Conservation (phyloP, 2,329 filamentous ascomycete species). For the Xylaria sp. region DNA sequence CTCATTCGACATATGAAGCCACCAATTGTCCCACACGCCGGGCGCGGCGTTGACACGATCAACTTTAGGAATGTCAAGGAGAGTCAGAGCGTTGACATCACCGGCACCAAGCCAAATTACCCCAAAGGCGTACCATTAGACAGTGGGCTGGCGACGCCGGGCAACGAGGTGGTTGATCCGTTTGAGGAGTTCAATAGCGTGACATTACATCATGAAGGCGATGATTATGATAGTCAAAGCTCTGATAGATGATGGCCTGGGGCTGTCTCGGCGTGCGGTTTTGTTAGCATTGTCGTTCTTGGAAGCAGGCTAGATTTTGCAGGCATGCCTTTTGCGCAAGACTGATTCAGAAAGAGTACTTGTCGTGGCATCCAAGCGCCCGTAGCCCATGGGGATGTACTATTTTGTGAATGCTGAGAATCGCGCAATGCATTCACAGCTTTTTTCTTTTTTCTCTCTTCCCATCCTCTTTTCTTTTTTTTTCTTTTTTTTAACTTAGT, state of each 20-base stretch:
- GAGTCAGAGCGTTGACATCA: conserved; percentile 89
- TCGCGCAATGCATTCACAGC: conserved; percentile 18
- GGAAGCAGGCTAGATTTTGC: conserved; percentile 1
- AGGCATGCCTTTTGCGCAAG: conserved; percentile 12
- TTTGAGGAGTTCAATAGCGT: conserved; percentile 99
- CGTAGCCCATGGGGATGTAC: conserved; percentile 24
- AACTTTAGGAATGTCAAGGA: conserved; percentile 99
- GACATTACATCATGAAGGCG: conserved; percentile 93
- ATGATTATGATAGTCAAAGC: conserved; percentile 58
- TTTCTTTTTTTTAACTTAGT: too few relatives aligned
- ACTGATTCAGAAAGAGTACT: conserved; percentile 2
- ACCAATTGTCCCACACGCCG: conserved; percentile 91
- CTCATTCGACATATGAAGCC: conserved; percentile 97
- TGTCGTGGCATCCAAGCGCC: conserved; percentile 4
- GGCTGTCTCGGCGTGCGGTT: neutral
- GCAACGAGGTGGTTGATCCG: conserved; percentile 80
- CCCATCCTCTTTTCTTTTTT: too few relatives aligned
- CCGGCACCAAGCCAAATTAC: conserved; percentile 57
- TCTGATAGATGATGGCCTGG: conserved; percentile 19
- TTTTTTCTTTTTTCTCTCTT: too few relatives aligned
- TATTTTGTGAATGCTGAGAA: conserved; percentile 18
- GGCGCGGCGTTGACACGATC: conserved; percentile 86
- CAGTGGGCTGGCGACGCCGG: conserved; percentile 82
- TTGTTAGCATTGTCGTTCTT: neutral
- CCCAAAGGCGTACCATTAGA: conserved; percentile 83